phyloP scores from a whole-genome alignment of 164 flowering plant species.

The Vitis cinerea region DNA sequence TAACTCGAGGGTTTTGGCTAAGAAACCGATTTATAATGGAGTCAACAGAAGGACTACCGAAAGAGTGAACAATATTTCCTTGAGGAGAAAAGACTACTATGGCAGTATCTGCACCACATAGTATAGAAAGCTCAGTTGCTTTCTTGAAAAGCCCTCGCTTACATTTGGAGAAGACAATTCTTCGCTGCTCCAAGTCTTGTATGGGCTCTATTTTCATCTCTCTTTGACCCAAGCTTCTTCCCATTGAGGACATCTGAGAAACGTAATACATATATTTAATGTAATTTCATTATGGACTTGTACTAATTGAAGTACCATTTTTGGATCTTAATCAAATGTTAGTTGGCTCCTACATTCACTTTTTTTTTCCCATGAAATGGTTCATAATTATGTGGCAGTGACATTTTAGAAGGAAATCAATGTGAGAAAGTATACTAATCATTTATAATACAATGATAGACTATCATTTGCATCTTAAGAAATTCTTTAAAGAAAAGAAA shows the following conservation, averaged over 20 bases:
- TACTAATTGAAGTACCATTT: too few species aligned
- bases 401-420: too few species aligned
- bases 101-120: slow-evolving; percentile 21
- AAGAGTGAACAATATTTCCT: slow-evolving; percentile 20
- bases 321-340: too few species aligned
- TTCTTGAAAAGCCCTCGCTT: slow-evolving; percentile 27
- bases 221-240: neutral
- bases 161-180: slow-evolving; percentile 30
- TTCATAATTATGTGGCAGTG: too few species aligned
- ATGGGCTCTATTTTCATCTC: neutral
- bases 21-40: slow-evolving; percentile 11
- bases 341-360: too few species aligned
- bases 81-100: slow-evolving; percentile 26
- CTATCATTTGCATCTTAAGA: too few species aligned
- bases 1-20: neutral
- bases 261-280: too few species aligned
- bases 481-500: too few species aligned
- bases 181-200: neutral
- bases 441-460: too few species aligned
- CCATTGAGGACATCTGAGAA: neutral
- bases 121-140: slow-evolving; percentile 22
- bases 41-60: slow-evolving; percentile 22
- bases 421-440: too few species aligned
- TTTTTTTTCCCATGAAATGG: too few species aligned
- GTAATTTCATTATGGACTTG: too few species aligned